Evolutionary conservation across 352 stramenopile genomes (phyloP).

Genomic region (Albugo candida): DNA sequence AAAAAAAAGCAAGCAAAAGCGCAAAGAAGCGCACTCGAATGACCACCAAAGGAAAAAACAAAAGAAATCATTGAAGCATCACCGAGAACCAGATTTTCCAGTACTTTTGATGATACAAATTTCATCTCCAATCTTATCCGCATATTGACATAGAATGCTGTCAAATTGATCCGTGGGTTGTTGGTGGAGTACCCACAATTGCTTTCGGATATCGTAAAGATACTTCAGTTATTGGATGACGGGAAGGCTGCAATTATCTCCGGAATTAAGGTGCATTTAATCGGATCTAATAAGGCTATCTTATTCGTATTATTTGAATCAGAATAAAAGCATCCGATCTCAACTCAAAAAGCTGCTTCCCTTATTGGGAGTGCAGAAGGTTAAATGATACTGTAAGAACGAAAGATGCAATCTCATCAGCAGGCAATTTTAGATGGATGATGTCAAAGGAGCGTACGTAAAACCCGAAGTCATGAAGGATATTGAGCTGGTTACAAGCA

Average conservation of each 20-base stretch:
- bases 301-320: not conserved
- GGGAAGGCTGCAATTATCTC: constrained; percentile 54
- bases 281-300: not conserved
- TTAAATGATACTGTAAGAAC: constrained; percentile 1
- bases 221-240: constrained; percentile 63
- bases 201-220: constrained; percentile 26
- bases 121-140: too few relatives aligned
- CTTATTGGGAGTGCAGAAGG: constrained; percentile 42
- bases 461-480: too few relatives aligned
- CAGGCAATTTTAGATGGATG: too few relatives aligned
- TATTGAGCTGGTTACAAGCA: too few relatives aligned
- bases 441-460: too few relatives aligned
- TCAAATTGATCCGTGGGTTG: constrained; percentile 27
- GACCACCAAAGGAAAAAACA: too few relatives aligned
- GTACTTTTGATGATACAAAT: too few relatives aligned
- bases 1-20: too few relatives aligned
- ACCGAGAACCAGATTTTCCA: too few relatives aligned
- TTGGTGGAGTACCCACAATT: constrained; percentile 47
- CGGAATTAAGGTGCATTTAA: constrained; percentile 17
- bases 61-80: too few relatives aligned
- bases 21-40: too few relatives aligned
- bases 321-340: constrained; percentile 42
- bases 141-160: constrained; percentile 11
- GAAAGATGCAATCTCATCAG: too few relatives aligned
- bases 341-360: constrained; percentile 53